These are phyloP conservation scores for Phyllosticta capitalensis DNA, from an alignment of 2,329 filamentous ascomycete genomes.

Conservation along the genomic window DNA sequence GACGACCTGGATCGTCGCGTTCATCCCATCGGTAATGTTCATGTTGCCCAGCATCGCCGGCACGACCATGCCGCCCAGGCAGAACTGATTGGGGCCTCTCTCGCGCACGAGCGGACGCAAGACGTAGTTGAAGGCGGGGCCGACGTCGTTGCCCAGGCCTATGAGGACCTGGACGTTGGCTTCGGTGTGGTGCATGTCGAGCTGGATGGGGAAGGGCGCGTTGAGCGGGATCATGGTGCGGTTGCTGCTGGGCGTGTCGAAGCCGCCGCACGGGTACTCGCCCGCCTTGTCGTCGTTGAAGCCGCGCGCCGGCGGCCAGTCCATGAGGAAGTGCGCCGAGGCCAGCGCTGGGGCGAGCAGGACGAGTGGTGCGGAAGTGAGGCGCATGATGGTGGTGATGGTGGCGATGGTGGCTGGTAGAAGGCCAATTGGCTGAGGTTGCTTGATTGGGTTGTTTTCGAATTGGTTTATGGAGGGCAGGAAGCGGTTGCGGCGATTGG, in stretches of 20 bases:
- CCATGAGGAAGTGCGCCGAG: slow-evolving; percentile 47
- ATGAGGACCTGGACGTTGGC: slow-evolving; percentile 45
- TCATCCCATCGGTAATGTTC: slow-evolving; percentile 49
- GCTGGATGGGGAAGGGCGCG: slow-evolving; percentile 41
- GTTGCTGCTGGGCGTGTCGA: slow-evolving; percentile 32
- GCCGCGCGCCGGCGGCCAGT: slow-evolving; percentile 43
- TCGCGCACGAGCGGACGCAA: slow-evolving; percentile 53
- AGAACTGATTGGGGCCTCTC: slow-evolving; percentile 55
- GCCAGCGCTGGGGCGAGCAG: slow-evolving; percentile 39
- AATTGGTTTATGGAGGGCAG: not conserved
- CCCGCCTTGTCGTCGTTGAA: slow-evolving; percentile 38
- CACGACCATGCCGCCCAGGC: slow-evolving; percentile 50
- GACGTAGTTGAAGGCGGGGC: slow-evolving; percentile 58
- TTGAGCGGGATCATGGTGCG: slow-evolving; percentile 42
- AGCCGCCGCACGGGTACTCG: slow-evolving; percentile 43
- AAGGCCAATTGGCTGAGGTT: not conserved
- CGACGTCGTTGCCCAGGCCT: slow-evolving; percentile 42
- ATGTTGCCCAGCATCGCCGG: slow-evolving; percentile 33
- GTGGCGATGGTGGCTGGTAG: slow-evolving; percentile 10
- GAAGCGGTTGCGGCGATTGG: not conserved
- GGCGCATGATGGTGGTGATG: slow-evolving; percentile 16
- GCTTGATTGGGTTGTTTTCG: slow-evolving; percentile 14
- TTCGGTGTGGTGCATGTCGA: slow-evolving; percentile 44
- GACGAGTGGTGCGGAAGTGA: slow-evolving; percentile 18
- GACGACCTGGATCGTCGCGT: slow-evolving; percentile 60